phyloP scores from a whole-genome alignment of 2,329 filamentous ascomycete species.

The Venturia asperata region DNA sequence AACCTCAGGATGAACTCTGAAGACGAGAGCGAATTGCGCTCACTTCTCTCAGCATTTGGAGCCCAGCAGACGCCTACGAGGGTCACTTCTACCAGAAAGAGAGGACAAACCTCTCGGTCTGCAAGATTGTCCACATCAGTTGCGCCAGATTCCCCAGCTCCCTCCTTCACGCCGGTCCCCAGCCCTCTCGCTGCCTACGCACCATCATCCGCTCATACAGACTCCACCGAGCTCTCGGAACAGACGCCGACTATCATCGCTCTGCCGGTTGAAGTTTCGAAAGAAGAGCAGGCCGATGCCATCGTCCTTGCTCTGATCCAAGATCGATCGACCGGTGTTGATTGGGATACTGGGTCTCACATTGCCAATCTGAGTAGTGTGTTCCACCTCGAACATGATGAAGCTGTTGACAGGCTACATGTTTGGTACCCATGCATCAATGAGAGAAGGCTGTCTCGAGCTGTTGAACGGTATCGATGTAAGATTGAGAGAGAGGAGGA shows the following conservation, averaged over 20 bases:
- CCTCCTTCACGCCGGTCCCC: background rate
- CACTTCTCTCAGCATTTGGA: background rate
- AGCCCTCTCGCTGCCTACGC: background rate
- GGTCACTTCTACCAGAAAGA: background rate
- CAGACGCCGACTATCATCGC: background rate
- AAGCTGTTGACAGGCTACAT: background rate
- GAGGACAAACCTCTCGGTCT: background rate
- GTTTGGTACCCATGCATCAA: slow-evolving; percentile 1
- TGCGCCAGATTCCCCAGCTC: background rate
- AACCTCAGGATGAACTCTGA: background rate
- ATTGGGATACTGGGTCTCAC: background rate
- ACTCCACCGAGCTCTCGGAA: background rate
- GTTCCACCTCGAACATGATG: background rate
- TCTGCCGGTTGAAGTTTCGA: background rate
- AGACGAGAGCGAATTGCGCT: background rate
- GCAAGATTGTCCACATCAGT: background rate
- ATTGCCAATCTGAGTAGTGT: background rate
- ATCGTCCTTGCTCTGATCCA: background rate
- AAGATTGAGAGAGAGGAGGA: background rate
- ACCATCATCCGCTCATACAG: background rate
- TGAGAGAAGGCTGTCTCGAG: background rate
- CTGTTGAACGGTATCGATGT: background rate
- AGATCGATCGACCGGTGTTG: background rate
- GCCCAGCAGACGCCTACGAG: background rate
- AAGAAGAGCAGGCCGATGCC: background rate